Base-by-base conservation (phyloP, 371 early-diverging fungal species). In the Encephalitozoon hellem region DNA sequence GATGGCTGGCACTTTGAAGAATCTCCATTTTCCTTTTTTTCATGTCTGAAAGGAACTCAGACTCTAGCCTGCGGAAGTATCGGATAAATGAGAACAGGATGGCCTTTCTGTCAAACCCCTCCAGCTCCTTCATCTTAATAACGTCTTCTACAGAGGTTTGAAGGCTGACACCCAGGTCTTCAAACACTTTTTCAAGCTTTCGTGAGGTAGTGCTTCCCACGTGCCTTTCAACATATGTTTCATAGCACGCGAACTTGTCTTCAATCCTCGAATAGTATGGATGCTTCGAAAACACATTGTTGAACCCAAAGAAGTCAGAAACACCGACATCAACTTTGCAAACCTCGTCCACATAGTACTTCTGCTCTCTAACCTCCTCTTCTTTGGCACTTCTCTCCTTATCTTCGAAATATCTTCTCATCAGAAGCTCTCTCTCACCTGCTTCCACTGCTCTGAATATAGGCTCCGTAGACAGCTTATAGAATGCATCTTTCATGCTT, bases 241-340 rank as follows among this genome's bases (percentile, higher is more conserved):
- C 59, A 34, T 59, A 59, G 38, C 59, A 59, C 11, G 18, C 59
- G 15, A 59, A 59, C 59, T 59, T 59, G 34, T 59, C 28, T 18
- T 59, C 18, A 9, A 59, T 59, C 34, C 1, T 28, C 3, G 18
- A 34, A 21, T 59, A 59, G 15, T 59, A 59, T 34, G 59, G 59
- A 59, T 59, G 59, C 34, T 34, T 59, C 15, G 59, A 59, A 59
- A 59, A 38, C 18, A 59, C 12, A n/a, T 18, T 59, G 28, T 59
- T 59, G 34, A 59, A 59, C 15, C 34, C 59, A 59, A 59, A 59
- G 38, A 59, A 59, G n/a, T 59, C 59, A 3, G 59, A 38, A 11
- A 38, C 59, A 1, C 4, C 11, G 0, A 34, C 59, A 1, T 32
- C 38, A 12, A 59, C 18, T n/a, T 59, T 59, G 15, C 59, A 59